Evolutionary conservation across 2,329 filamentous ascomycete genomes (phyloP).

Genomic region (Chaetomium strumarium): DNA sequence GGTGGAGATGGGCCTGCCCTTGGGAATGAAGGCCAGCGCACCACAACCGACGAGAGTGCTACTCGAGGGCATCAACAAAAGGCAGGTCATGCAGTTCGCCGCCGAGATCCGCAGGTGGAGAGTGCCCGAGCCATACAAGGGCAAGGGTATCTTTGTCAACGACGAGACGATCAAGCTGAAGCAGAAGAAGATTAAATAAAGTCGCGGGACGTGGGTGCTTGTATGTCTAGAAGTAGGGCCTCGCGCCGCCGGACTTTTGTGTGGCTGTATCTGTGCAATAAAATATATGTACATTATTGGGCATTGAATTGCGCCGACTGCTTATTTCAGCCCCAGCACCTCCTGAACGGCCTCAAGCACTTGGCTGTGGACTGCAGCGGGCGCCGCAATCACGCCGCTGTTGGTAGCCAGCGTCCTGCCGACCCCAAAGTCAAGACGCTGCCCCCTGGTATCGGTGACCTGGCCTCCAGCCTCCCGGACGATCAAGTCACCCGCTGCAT

Average conservation of each 20-base stretch:
- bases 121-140: conserved; percentile 94
- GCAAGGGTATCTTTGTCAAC: conserved; percentile 97
- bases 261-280: conserved; percentile 20
- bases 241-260: conserved; percentile 1
- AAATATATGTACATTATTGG: conserved; percentile 24
- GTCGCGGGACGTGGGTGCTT: conserved; percentile 9
- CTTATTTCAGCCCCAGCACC: conserved; percentile 53
- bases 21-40: conserved; percentile 77
- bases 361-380: conserved; percentile 64
- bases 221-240: conserved; percentile 18
- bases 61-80: conserved; percentile 80
- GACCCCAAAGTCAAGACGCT: conserved; percentile 75
- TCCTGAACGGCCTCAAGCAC: conserved; percentile 79
- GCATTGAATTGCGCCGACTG: not conserved
- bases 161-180: conserved; percentile 97
- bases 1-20: conserved; percentile 79
- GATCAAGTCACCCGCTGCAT: conserved; percentile 90
- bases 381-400: conserved; percentile 89
- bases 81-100: conserved; percentile 85
- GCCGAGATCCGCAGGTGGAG: conserved; percentile 85
- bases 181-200: conserved; percentile 92
- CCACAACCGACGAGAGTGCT: conserved; percentile 89
- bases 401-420: conserved; percentile 84
- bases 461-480: conserved; percentile 89
- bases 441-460: conserved; percentile 84